phyloP scores from a whole-genome alignment of 441 rosid species.

The Breynia disticha region DNA sequence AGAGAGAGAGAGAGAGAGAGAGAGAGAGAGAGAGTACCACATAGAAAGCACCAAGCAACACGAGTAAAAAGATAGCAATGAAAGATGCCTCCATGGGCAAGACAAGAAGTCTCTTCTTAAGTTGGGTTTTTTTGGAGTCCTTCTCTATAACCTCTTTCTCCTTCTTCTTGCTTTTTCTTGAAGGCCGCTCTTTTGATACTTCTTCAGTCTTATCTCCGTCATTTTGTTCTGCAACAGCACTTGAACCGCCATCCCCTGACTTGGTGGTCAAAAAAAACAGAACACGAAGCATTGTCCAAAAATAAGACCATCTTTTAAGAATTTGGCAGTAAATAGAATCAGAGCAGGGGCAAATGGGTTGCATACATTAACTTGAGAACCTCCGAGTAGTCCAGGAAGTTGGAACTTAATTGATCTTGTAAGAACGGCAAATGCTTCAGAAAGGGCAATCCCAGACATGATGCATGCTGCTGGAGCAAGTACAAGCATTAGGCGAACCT shows the following conservation, averaged over 20 bases:
- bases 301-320: conserved; percentile 3
- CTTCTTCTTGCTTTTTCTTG: conserved; percentile 79
- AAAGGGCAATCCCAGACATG: conserved; percentile 97
- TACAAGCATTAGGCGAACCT: conserved; percentile 99
- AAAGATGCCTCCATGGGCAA: conserved; percentile 78
- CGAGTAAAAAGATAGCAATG: conserved; percentile 68
- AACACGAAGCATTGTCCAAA: conserved; percentile 1
- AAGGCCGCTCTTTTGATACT: conserved; percentile 45
- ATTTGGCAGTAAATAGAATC: too few species aligned
- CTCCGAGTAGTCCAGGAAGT: conserved; percentile 35
- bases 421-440: conserved; percentile 87
- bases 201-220: conserved; percentile 44
- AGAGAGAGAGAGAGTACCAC: conserved; percentile 52
- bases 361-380: conserved; percentile 46
- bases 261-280: conserved; percentile 28
- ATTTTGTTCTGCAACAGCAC: conserved; percentile 30
- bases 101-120: conserved; percentile 63
- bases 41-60: conserved; percentile 90
- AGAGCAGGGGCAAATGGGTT: conserved; percentile 4
- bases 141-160: conserved; percentile 54
- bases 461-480: conserved; percentile 99
- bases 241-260: conserved; percentile 54
- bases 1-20: neutral
- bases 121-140: conserved; percentile 37
- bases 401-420: conserved; percentile 91